phyloP scores from a whole-genome alignment of 169 alveolate genomes.

The Plasmodium relictum region DNA sequence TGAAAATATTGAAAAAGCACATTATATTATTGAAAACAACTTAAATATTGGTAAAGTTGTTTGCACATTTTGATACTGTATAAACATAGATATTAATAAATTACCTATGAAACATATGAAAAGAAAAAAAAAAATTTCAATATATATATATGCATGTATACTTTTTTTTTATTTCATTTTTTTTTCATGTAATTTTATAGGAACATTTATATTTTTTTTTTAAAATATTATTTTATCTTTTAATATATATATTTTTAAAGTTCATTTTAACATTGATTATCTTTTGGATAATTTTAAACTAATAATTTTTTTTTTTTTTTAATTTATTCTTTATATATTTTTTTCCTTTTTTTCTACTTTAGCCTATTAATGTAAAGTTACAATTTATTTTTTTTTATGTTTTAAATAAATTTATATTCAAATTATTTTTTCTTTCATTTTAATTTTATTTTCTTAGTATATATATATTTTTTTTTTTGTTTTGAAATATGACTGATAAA shows the following conservation, averaged over 20 bases:
- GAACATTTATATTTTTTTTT: too few species aligned
- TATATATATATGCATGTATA: too few species aligned
- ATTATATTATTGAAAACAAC: constrained; percentile 12
- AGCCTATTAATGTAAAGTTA: background rate
- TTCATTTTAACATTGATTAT: too few species aligned
- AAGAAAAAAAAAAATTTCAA: too few species aligned
- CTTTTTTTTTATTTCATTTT: too few species aligned
- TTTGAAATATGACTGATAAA: constrained; percentile 10
- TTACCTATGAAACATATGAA: too few species aligned
- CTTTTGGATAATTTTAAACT: too few species aligned
- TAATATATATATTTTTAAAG: too few species aligned
- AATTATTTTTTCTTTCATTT: constrained; percentile 8
- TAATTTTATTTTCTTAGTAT: constrained; percentile 7
- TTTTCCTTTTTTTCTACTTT: background rate
- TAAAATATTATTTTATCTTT: too few species aligned
- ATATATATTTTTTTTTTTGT: background rate
- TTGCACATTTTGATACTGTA: background rate
- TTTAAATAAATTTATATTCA: background rate
- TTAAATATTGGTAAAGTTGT: constrained; percentile 23
- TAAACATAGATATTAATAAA: background rate
- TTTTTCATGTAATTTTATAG: too few species aligned
- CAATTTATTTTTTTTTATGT: background rate
- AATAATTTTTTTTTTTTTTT: background rate
- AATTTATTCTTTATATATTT: background rate
- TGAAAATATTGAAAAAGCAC: constrained; percentile 16